phyloP scores from a whole-genome alignment of 2,329 filamentous ascomycete species.

The Fusarium fracticaudum region DNA sequence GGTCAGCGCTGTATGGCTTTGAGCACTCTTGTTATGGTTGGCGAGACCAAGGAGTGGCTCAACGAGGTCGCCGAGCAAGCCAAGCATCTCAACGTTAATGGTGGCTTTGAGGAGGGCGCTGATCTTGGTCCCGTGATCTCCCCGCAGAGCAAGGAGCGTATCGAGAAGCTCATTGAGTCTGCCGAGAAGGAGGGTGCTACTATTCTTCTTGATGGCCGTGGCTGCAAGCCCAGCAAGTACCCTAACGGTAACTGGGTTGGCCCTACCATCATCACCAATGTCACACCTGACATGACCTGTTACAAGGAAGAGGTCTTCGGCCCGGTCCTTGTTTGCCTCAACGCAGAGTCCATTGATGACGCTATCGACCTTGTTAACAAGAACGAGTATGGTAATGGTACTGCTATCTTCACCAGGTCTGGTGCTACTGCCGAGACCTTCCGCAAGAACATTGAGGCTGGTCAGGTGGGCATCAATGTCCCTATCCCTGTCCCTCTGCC shows the following conservation, averaged over 20 bases:
- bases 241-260: constrained; percentile 87
- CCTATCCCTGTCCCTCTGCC: constrained; percentile 78
- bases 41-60: constrained; percentile 86
- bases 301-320: constrained; percentile 89
- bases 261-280: constrained; percentile 84
- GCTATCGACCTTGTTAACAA: constrained; percentile 84
- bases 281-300: constrained; percentile 83
- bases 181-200: constrained; percentile 84
- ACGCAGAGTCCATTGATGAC: constrained; percentile 80
- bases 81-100: constrained; percentile 77
- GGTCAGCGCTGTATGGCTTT: constrained; percentile 90
- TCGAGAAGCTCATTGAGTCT: constrained; percentile 78
- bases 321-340: constrained; percentile 83
- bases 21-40: constrained; percentile 83
- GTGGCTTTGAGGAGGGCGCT: constrained; percentile 81
- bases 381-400: constrained; percentile 89
- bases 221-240: constrained; percentile 79
- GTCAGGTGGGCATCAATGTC: constrained; percentile 87
- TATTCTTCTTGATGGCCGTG: constrained; percentile 83
- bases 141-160: constrained; percentile 80
- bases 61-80: constrained; percentile 80
- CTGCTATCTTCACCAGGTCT: constrained; percentile 83
- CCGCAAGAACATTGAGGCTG: constrained; percentile 83
- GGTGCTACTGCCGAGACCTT: constrained; percentile 81
- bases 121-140: constrained; percentile 87